Percentiles rank a stretch among this genome's conserved stretches.
Evolutionary conservation across 768 basidiomycete species (phyloP).

Genomic region (Coprinopsis marcescibilis): DNA sequence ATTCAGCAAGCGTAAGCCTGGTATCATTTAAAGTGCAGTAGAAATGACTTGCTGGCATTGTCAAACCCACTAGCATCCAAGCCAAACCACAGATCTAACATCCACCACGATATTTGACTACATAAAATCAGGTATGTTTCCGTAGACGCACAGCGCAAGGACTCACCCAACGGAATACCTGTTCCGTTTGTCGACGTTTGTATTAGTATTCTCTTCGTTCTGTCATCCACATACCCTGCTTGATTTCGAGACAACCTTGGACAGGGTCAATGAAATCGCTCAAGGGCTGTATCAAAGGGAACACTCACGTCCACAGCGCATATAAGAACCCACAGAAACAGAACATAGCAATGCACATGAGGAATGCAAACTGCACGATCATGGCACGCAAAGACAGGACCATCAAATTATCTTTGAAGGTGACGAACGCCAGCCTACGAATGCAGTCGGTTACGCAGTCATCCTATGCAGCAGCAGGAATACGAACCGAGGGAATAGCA

Average conservation of each 20-base stretch:
- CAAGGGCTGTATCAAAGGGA: background rate
- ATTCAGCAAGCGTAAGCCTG: background rate
- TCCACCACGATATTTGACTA: slow-evolving; percentile 83
- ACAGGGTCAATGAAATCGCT: slow-evolving; percentile 3
- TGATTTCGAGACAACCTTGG: slow-evolving; percentile 57
- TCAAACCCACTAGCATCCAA: slow-evolving; percentile 90
- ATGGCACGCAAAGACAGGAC: slow-evolving; percentile 84
- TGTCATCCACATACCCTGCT: slow-evolving; percentile 38
- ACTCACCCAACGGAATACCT: slow-evolving; percentile 29
- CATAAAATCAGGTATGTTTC: slow-evolving; percentile 3
- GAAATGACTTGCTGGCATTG: slow-evolving; percentile 56
- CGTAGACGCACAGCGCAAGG: background rate
- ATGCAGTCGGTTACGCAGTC: background rate
- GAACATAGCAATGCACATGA: slow-evolving; percentile 82
- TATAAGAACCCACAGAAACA: slow-evolving; percentile 93
- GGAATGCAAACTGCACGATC: slow-evolving; percentile 82
- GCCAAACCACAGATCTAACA: slow-evolving; percentile 93
- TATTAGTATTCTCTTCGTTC: background rate
- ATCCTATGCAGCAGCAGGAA: background rate
- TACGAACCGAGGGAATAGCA: slow-evolving; percentile 79
- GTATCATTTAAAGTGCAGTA: background rate
- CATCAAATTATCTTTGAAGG: slow-evolving; percentile 75
- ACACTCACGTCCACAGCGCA: slow-evolving; percentile 84
- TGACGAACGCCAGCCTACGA: slow-evolving; percentile 81
- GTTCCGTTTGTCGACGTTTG: background rate